Conservation (phyloP, 345 rosid species). For the Euphorbia tirucalli region DNA sequence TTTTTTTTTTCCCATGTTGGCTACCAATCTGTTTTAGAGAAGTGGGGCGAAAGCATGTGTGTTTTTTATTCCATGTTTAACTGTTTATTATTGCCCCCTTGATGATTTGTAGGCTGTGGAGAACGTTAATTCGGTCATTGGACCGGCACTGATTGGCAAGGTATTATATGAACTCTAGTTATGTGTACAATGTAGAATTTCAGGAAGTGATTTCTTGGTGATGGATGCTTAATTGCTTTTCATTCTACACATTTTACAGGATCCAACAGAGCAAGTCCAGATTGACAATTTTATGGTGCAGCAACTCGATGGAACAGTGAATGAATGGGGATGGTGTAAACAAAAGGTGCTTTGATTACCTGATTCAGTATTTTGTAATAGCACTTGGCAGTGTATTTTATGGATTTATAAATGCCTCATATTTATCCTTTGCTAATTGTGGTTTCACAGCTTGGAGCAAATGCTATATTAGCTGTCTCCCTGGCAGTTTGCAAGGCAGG, state of each 20-base stretch:
- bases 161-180: slow-evolving; percentile 23
- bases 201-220: not conserved
- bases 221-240: not conserved
- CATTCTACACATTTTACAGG: slow-evolving; percentile 32
- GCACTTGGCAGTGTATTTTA: not conserved
- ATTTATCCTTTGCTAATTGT: not conserved
- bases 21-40: not conserved
- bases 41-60: too few relatives aligned
- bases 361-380: not conserved
- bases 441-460: slow-evolving; percentile 74
- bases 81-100: not conserved
- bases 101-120: slow-evolving; percentile 58
- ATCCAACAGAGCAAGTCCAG: slow-evolving; percentile 78
- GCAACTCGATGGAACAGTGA: slow-evolving; percentile 89
- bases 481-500: slow-evolving; percentile 96
- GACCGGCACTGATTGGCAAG: slow-evolving; percentile 90
- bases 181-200: not conserved
- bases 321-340: slow-evolving; percentile 99
- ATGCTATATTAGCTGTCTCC: slow-evolving; percentile 91
- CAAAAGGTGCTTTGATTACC: slow-evolving; percentile 56
- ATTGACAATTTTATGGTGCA: slow-evolving; percentile 94
- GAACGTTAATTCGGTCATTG: slow-evolving; percentile 74
- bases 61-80: not conserved
- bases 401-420: not conserved
- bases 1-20: not conserved